Base-by-base conservation (phyloP, 2,329 filamentous ascomycete genomes). In the Phaeosphaeria sp. region DNA sequence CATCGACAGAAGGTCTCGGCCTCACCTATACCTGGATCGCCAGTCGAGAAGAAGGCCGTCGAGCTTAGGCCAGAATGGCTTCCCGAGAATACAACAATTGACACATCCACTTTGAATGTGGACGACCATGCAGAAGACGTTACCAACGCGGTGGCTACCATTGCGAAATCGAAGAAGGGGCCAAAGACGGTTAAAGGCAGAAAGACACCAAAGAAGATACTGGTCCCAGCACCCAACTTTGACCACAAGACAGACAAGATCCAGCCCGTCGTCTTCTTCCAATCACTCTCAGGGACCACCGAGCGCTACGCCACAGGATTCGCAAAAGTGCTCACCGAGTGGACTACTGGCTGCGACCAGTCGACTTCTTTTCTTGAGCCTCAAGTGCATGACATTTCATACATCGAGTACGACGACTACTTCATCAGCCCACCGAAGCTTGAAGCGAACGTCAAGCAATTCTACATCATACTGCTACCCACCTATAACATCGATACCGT, bases 401-500 rank as follows among this genome's bases (percentile, higher is more conserved):
- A 97, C 60, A 85, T 96, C 52, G 94, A 98, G 68, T 91, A 94
- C 68, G 94, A 99, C 69, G 93, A 97, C 72, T 97, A 90, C 77
- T 98, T 98, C 72, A 87, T 96, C 56, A 85, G 84, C 2, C 86
- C 88, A 0, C 92, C 93, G 0, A 90, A 90, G 72, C 72, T 80
- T 5, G 74, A 80, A 23, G 74, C 80, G 1, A 76, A 82, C 21
- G 80, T 84, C 2, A 87, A 89, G 60, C 86, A 89, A 67, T 89
- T 97, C 67, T 99, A 98, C 77, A 82, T 96, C 41, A 83, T 98
- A 54, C 80, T 98, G 39, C 78, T 97, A 3, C 95, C 94, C 0
- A 93, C 91, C 62, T 98, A 97, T 81, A 96, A 98, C 72, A 97
- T 97, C 70, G 94, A 97, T 71, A 94, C 91, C 7, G 90, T 96